phyloP scores from a whole-genome alignment of 2,329 filamentous ascomycete genomes.

The Zymoseptoria ardabiliae region DNA sequence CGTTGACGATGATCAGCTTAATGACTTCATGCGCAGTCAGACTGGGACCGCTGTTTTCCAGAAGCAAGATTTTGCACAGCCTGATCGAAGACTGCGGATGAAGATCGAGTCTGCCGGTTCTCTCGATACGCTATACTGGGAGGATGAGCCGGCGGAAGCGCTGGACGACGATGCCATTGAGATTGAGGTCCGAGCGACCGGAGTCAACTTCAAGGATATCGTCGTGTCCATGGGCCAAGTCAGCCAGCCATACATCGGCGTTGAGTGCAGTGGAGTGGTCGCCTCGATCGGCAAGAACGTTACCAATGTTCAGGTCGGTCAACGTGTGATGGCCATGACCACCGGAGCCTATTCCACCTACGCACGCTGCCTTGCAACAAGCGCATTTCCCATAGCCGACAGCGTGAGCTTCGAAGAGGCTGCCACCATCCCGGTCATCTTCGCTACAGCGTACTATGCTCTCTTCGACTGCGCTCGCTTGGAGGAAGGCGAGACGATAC shows the following conservation, averaged over 20 bases:
- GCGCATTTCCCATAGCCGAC: conserved; percentile 10
- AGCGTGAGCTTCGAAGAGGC: conserved; percentile 18
- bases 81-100: conserved; percentile 4
- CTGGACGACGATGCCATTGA: conserved; percentile 16
- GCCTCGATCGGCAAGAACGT: conserved; percentile 10
- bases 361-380: conserved; percentile 3
- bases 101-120: conserved; percentile 14
- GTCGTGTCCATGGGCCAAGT: conserved; percentile 16
- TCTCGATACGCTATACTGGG: conserved; percentile 21
- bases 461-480: conserved; percentile 26
- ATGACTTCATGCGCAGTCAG: background rate
- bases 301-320: conserved; percentile 7
- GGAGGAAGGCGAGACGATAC: conserved; percentile 27
- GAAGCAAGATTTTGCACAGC: background rate
- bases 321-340: conserved; percentile 10
- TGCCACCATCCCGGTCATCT: conserved; percentile 20
- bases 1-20: background rate
- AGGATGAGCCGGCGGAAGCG: conserved; percentile 9
- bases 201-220: conserved; percentile 23
- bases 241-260: conserved; percentile 5
- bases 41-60: background rate
- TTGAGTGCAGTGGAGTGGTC: conserved; percentile 10
- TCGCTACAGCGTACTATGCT: conserved; percentile 22
- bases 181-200: conserved; percentile 20
- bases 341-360: conserved; percentile 11